A percentile compares a stretch with the other conserved stretches of the same genome.
Evolutionary conservation across 192 early-diverging fungal species (phyloP).

Genomic region (Coemansia sp.): DNA sequence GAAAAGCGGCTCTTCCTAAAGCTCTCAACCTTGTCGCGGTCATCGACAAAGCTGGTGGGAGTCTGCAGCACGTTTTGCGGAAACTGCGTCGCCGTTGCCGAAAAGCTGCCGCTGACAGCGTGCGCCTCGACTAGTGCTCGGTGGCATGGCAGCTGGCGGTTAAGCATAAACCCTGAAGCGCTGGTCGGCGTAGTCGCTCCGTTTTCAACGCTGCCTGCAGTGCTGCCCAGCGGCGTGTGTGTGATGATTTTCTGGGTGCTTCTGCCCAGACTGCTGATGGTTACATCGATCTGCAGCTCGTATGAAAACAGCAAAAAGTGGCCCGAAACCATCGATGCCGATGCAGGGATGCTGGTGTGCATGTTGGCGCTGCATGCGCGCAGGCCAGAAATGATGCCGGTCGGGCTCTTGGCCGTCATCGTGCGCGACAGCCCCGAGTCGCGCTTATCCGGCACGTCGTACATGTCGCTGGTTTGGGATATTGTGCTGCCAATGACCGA

Average conservation of each 20-base stretch:
- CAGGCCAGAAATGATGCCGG: conserved; percentile 18
- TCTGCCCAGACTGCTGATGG: conserved; percentile 34
- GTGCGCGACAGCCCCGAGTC: conserved; percentile 18
- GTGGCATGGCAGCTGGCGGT: conserved; percentile 1
- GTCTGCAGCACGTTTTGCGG: conserved; percentile 18
- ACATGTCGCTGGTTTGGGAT: conserved; percentile 15
- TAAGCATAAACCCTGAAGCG: conserved; percentile 7
- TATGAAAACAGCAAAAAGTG: conserved; percentile 50
- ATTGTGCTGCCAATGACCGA: background rate
- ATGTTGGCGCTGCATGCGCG: conserved; percentile 47
- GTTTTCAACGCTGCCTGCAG: background rate
- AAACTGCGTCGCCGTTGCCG: conserved; percentile 32
- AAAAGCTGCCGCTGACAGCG: conserved; percentile 16
- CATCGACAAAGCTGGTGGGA: conserved; percentile 17
- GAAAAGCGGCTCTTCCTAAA: conserved; percentile 31
- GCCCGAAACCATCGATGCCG: conserved; percentile 31
- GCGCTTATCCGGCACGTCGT: conserved; percentile 12
- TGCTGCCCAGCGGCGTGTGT: conserved; percentile 36
- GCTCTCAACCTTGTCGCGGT: conserved; percentile 15
- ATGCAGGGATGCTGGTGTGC: conserved; percentile 33
- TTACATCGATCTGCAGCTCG: conserved; percentile 43
- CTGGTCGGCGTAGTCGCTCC: conserved; percentile 19
- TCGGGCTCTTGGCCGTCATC: conserved; percentile 19
- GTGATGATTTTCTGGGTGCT: conserved; percentile 34
- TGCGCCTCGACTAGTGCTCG: conserved; percentile 17